Conservation (phyloP, 2,329 filamentous ascomycete species). For the Fusarium sp. region DNA sequence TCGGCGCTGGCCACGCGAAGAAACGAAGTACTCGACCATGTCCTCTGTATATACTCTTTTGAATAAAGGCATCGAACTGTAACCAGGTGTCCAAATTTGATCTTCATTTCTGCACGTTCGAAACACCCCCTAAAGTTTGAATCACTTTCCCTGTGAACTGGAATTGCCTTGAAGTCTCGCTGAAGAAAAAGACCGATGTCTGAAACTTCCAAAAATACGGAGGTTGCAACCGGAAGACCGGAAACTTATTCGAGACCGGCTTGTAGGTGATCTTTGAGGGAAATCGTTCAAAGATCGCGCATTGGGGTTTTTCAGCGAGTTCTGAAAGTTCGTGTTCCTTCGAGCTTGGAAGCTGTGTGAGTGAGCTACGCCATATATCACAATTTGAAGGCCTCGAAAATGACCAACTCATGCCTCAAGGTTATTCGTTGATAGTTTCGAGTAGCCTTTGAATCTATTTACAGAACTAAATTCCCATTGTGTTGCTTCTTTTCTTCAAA, state of each 20-base stretch:
- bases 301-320: too few species aligned
- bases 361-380: background rate
- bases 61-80: background rate
- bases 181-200: background rate
- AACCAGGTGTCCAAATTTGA: background rate
- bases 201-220: background rate
- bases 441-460: background rate
- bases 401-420: background rate
- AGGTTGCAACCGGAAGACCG: too few species aligned
- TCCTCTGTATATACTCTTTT: background rate
- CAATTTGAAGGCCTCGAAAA: background rate
- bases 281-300: too few species aligned
- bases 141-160: background rate
- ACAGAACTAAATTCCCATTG: background rate
- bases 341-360: background rate
- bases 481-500: background rate
- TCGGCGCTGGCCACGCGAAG: background rate
- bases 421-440: background rate
- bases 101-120: background rate
- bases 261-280: too few species aligned
- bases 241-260: too few species aligned
- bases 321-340: too few species aligned
- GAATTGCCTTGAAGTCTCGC: background rate
- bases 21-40: background rate
- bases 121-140: background rate